A percentile compares a stretch with the other conserved stretches of the same genome.
Conservation (phyloP, 345 rosid species). For the Acer yangbiense region DNA sequence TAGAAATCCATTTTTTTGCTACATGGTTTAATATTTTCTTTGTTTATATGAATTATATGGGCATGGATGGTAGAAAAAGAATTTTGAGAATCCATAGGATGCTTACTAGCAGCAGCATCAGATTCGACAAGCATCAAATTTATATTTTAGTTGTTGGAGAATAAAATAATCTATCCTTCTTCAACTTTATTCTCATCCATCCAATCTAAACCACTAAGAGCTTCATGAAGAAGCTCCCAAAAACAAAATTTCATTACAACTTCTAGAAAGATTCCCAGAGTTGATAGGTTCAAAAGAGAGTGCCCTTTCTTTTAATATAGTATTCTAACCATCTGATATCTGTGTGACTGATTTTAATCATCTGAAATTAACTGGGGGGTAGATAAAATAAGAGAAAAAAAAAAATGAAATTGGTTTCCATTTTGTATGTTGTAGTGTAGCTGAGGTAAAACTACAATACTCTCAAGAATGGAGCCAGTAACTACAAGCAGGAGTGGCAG, state of each 20-base stretch:
- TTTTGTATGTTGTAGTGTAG: neutral
- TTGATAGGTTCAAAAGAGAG: neutral
- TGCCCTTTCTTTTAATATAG: neutral
- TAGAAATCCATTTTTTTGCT: slow-evolving; percentile 6
- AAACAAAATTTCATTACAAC: neutral
- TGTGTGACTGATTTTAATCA: neutral
- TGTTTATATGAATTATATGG: neutral
- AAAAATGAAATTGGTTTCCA: neutral
- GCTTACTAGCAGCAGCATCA: slow-evolving; percentile 28
- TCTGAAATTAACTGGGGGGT: neutral
- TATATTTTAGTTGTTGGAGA: slow-evolving; percentile 11
- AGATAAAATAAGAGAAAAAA: neutral
- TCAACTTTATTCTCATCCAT: slow-evolving; percentile 15
- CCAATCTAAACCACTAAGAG: slow-evolving; percentile 12
- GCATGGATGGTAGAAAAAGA: neutral
- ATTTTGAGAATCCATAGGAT: neutral
- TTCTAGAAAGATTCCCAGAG: slow-evolving; percentile 35
- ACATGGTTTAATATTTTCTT: no score
- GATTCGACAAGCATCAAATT: slow-evolving; percentile 34
- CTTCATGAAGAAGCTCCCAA: slow-evolving; percentile 28
- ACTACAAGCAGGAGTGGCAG: slow-evolving; percentile 25
- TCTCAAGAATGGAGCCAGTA: slow-evolving; percentile 40
- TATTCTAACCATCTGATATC: neutral
- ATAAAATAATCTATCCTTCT: slow-evolving; percentile 22
- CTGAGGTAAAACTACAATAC: neutral